A percentile compares a stretch with the other conserved stretches of the same genome.
Conservation (phyloP, 495 filamentous ascomycete genomes). For the Penicillium verhagenii region DNA sequence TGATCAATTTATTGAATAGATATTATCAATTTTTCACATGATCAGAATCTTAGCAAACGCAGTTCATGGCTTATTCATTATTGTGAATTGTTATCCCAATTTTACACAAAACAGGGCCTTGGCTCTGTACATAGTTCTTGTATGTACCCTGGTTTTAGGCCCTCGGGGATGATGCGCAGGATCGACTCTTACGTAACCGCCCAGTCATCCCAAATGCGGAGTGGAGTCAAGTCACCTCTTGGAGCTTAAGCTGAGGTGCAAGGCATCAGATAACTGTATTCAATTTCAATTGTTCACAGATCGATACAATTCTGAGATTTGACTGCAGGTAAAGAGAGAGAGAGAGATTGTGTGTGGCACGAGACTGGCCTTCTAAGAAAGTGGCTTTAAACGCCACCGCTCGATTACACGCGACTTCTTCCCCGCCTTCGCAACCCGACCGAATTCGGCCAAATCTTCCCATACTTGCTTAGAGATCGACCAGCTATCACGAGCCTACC, state of each 20-base stretch:
- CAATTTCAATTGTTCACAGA: neutral
- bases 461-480: neutral
- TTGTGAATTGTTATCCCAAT: no score
- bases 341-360: no score
- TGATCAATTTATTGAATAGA: no score
- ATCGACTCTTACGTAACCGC: constrained; percentile 14
- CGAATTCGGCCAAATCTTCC: constrained; percentile 14
- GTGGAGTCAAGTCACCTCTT: constrained; percentile 5
- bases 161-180: no score
- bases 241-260: neutral
- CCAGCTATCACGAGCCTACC: neutral
- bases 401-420: constrained; percentile 7
- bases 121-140: no score
- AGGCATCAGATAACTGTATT: no score
- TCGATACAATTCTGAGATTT: neutral
- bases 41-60: no score
- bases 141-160: no score
- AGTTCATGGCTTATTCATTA: no score
- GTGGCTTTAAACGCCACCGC: neutral
- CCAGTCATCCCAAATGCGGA: constrained; percentile 19
- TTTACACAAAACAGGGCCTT: no score
- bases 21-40: no score
- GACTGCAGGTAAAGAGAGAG: no score
- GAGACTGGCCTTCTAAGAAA: neutral
- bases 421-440: constrained; percentile 4